Percentiles rank a stretch among this genome's conserved stretches.
Evolutionary conservation across 305 asterid species (phyloP).

Genomic region (Fraxinus paxiana): DNA sequence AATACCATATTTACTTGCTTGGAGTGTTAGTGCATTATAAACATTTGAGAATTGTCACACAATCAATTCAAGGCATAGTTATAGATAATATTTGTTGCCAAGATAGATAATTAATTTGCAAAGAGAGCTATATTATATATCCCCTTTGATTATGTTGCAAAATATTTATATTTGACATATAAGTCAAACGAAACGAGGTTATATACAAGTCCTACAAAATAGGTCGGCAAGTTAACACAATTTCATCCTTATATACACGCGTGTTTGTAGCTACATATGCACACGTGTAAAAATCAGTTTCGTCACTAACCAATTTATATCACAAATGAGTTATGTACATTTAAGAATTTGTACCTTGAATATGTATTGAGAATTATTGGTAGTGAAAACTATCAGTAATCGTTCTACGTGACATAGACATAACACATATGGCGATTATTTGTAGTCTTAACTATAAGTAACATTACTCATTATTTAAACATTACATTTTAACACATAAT

Average conservation of each 20-base stretch:
- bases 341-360: too few relatives aligned
- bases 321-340: too few relatives aligned
- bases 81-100: not conserved
- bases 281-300: not conserved
- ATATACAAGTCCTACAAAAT: not conserved
- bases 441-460: too few relatives aligned
- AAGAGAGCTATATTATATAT: not conserved
- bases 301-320: too few relatives aligned
- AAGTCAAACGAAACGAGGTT: not conserved
- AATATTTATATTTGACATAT: not conserved
- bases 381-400: too few relatives aligned
- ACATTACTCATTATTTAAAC: too few relatives aligned
- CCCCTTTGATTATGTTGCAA: not conserved
- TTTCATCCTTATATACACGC: not conserved
- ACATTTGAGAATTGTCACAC: not conserved
- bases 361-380: too few relatives aligned
- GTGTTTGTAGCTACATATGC: not conserved
- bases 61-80: not conserved
- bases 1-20: not conserved
- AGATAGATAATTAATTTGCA: not conserved
- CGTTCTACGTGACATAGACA: too few relatives aligned
- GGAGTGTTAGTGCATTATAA: not conserved
- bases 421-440: too few relatives aligned
- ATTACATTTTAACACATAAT: too few relatives aligned
- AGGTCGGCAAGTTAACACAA: too few relatives aligned